Evolutionary conservation across 108 stramenopile genomes (phyloP).

Genomic region (Skeletonema grethae): DNA sequence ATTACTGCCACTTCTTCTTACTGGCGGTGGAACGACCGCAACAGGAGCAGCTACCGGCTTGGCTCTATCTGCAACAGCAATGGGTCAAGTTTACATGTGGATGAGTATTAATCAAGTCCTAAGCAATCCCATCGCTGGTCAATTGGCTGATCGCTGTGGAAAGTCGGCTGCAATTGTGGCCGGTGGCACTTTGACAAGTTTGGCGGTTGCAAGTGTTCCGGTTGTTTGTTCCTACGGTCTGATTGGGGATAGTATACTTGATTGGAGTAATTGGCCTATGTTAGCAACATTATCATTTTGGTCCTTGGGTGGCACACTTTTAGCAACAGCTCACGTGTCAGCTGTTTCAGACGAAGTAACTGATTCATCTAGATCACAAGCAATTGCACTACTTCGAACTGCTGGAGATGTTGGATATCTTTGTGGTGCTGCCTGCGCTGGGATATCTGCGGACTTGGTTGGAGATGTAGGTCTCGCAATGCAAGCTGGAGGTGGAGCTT

Average conservation of each 20-base stretch:
- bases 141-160: slow-evolving; percentile 66
- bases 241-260: slow-evolving; percentile 13
- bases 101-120: slow-evolving; percentile 83
- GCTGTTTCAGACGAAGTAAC: slow-evolving; percentile 70
- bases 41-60: slow-evolving; percentile 35
- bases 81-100: slow-evolving; percentile 85
- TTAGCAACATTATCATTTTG: slow-evolving; percentile 73
- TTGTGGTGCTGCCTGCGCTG: slow-evolving; percentile 74
- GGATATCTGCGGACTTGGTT: slow-evolving; percentile 70
- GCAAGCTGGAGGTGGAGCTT: slow-evolving; percentile 66
- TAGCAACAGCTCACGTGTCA: slow-evolving; percentile 75
- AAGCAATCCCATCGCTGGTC: slow-evolving; percentile 72
- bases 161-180: slow-evolving; percentile 74
- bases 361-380: slow-evolving; percentile 74
- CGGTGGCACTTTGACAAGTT: slow-evolving; percentile 70
- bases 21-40: slow-evolving; percentile 30
- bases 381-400: slow-evolving; percentile 80
- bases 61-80: slow-evolving; percentile 67
- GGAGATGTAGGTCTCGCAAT: slow-evolving; percentile 71
- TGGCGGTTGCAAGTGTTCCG: slow-evolving; percentile 66
- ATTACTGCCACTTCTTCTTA: slow-evolving; percentile 80
- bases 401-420: slow-evolving; percentile 85
- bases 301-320: slow-evolving; percentile 70
- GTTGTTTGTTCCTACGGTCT: slow-evolving; percentile 22
- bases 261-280: slow-evolving; percentile 38